Evolutionary conservation across 169 alveolate genomes (phyloP).

Genomic region (Blepharisma undulans): DNA sequence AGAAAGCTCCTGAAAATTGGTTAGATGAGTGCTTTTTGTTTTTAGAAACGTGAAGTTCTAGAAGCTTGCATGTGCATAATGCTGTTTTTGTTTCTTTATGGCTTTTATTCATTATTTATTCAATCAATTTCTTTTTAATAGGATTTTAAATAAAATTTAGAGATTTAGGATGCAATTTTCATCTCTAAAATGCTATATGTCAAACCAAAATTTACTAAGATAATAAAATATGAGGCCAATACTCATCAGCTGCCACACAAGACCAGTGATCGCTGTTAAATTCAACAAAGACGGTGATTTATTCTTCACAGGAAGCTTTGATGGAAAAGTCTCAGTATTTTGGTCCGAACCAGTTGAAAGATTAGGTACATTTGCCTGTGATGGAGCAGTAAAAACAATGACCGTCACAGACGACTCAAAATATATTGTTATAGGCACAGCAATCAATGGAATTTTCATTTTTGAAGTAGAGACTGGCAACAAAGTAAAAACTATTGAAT

Average conservation of each 20-base stretch:
- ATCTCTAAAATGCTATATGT: background rate
- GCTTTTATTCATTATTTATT: background rate
- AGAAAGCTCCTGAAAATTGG: background rate
- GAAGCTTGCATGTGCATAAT: background rate
- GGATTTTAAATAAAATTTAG: background rate
- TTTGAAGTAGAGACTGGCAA: conserved; percentile 48
- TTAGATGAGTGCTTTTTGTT: background rate
- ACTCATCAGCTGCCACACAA: conserved; percentile 44
- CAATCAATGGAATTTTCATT: conserved; percentile 39
- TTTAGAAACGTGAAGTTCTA: background rate
- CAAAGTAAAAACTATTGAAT: background rate
- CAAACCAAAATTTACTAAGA: background rate
- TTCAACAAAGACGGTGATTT: conserved; percentile 50
- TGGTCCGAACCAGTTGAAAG: conserved; percentile 54
- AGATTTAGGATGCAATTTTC: background rate
- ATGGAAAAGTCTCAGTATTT: conserved; percentile 43
- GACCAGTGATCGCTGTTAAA: conserved; percentile 41
- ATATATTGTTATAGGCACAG: conserved; percentile 44
- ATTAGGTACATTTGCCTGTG: conserved; percentile 37
- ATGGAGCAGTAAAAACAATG: conserved; percentile 49
- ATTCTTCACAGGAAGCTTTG: conserved; percentile 45
- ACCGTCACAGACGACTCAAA: conserved; percentile 41
- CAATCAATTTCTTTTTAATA: background rate
- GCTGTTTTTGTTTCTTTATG: background rate
- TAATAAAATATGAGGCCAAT: conserved; percentile 47